Percentiles rank a stretch among this genome's conserved stretches.
These are phyloP conservation scores for Globisporangium polare DNA, from an alignment of 352 stramenopile species.

Conservation along the genomic window DNA sequence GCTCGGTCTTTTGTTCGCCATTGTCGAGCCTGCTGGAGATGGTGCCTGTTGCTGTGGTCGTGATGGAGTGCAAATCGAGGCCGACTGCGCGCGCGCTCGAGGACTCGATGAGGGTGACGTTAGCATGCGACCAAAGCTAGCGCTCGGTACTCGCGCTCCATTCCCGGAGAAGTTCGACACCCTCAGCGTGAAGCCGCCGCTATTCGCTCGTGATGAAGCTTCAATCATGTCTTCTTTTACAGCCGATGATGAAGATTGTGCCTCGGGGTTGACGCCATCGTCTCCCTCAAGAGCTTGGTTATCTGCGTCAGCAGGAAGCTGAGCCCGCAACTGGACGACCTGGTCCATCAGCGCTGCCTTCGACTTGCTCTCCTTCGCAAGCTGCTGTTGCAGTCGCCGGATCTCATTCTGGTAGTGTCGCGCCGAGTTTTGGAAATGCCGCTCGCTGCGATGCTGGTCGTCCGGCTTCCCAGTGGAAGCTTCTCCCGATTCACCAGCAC, in stretches of 20 bases:
- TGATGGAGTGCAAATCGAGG: slow-evolving; percentile 24
- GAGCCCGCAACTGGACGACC: slow-evolving; percentile 26
- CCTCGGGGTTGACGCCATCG: neutral
- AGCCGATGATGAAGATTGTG: neutral
- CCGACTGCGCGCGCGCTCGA: slow-evolving; percentile 24
- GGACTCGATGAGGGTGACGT: slow-evolving; percentile 18
- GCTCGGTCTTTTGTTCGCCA: slow-evolving; percentile 24
- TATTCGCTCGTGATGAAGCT: neutral
- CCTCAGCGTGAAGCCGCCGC: neutral
- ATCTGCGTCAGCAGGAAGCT: neutral
- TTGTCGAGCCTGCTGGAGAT: neutral
- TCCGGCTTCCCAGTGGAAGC: neutral
- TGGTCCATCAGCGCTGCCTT: slow-evolving; percentile 48
- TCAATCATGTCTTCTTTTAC: neutral
- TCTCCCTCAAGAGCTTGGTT: neutral
- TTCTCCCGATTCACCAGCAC: neutral
- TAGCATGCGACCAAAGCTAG: slow-evolving; percentile 6
- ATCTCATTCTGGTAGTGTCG: slow-evolving; percentile 72
- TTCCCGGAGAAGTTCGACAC: neutral
- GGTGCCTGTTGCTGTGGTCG: slow-evolving; percentile 3
- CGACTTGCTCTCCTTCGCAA: slow-evolving; percentile 41
- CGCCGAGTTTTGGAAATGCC: slow-evolving; percentile 33
- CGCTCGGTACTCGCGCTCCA: neutral
- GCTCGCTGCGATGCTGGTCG: slow-evolving; percentile 8
- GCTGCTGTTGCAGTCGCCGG: slow-evolving; percentile 54